A percentile compares a stretch with the other conserved stretches of the same genome.
phyloP scores from a whole-genome alignment of 176 grass and related monocot genomes.

The Bolboschoenus planiculmis region DNA sequence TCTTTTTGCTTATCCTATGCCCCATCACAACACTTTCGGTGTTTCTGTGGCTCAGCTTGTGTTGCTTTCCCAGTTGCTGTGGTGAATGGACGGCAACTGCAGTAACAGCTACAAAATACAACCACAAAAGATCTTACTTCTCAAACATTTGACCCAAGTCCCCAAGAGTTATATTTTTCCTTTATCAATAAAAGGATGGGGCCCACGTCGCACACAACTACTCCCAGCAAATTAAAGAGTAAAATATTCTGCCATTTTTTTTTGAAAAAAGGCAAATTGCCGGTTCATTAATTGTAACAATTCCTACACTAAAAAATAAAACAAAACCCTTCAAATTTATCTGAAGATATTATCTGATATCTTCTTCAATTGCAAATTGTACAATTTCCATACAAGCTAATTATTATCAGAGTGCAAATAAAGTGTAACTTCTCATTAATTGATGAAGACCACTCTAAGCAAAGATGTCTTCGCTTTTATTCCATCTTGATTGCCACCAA shows the following conservation, averaged over 20 bases:
- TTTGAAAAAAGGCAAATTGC: background rate
- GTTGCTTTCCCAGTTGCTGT: background rate
- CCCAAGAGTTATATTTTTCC: background rate
- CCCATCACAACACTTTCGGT: background rate
- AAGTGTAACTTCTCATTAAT: background rate
- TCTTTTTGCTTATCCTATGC: conserved; percentile 14
- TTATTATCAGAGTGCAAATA: background rate
- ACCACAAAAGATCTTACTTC: background rate
- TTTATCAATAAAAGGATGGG: background rate
- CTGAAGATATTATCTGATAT: background rate
- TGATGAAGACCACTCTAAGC: background rate
- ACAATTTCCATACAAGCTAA: background rate
- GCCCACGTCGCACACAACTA: background rate
- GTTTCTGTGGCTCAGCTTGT: background rate
- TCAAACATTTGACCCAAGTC: conserved; percentile 10
- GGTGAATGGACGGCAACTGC: background rate
- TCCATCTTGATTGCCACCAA: background rate
- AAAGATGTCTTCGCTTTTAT: background rate
- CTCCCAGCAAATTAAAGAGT: conserved; percentile 1
- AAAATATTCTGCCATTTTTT: background rate
- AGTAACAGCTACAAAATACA: background rate
- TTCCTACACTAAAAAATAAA: background rate
- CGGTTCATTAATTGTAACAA: background rate
- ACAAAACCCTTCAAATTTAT: background rate
- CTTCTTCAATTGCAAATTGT: background rate